These are phyloP conservation scores for Pseudozyma sp. DNA, from an alignment of 1,284 basidiomycete species.

Conservation along the genomic window DNA sequence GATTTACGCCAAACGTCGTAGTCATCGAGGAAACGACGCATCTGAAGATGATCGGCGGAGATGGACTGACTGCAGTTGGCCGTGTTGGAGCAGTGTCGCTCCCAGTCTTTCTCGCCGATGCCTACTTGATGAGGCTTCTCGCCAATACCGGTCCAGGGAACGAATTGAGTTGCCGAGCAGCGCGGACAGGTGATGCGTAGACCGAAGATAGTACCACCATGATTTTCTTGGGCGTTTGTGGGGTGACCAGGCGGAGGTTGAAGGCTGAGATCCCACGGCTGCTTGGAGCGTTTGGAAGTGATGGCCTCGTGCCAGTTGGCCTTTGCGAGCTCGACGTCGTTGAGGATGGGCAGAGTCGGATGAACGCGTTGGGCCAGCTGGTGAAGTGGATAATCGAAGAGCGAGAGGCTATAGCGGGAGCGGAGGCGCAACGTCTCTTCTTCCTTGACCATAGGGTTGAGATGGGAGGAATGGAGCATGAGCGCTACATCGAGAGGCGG, in stretches of 20 bases:
- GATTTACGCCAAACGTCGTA: conserved; percentile 26
- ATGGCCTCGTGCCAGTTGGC: conserved; percentile 17
- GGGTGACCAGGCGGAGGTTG: conserved; percentile 40
- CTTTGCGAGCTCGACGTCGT: conserved; percentile 26
- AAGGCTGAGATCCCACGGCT: conserved; percentile 40
- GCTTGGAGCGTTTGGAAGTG: conserved; percentile 26
- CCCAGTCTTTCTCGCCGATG: conserved; percentile 39
- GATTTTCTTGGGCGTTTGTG: conserved; percentile 32
- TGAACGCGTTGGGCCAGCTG: conserved; percentile 34
- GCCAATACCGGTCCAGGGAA: conserved; percentile 44
- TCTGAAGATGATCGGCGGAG: conserved; percentile 36
- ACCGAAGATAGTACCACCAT: conserved; percentile 44
- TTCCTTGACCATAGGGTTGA: conserved; percentile 40
- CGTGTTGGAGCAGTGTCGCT: conserved; percentile 17
- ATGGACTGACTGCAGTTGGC: conserved; percentile 17
- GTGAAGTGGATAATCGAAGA: conserved; percentile 36
- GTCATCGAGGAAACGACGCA: conserved; percentile 44
- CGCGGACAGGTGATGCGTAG: conserved; percentile 36
- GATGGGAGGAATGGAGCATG: conserved; percentile 54
- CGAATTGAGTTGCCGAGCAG: conserved; percentile 20
- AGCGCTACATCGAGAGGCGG: conserved; percentile 58
- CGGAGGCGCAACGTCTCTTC: conserved; percentile 39
- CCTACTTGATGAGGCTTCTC: conserved; percentile 28
- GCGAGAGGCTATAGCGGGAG: conserved; percentile 12
- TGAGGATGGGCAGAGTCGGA: conserved; percentile 37